Evolutionary conservation across 2,329 filamentous ascomycete species (phyloP), one percentile per base, ranked within the genome.

Genomic region (Talaromyces piceae): DNA sequence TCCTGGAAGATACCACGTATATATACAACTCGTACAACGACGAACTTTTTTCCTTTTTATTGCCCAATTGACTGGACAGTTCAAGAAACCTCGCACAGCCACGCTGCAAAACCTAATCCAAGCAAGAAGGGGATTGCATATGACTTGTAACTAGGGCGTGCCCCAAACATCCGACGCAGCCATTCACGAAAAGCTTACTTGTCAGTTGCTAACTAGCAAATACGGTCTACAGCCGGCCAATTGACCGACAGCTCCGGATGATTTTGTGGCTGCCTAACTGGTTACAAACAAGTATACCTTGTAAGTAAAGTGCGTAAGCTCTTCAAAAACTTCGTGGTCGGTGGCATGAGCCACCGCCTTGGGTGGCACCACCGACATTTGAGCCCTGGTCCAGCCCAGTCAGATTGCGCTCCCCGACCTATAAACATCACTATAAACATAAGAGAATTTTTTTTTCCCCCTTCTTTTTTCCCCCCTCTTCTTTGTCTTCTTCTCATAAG

Each of bases 1-100:
- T 49, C 25, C 45, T 47, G 45, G 41, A 49, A 52, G 50, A 52
- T 52, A 52, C 50, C 50, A 52, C 39, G 45, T 49, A 52, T 43
- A 48, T 45, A 47, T 37, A 37, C 33, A 37, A 9, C 37, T 48
- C 20, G 37, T 18, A 43, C 39, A 43, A 26, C 39, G 39, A 16
- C 20, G 11, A 22, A 43, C 7, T 30, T 22, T 12, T 43, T 25
- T 43, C 20, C 11, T 43, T 37, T 37, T 13, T 37, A 37, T 7
- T 3, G 6, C 11, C 20, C 8, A 9, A 37, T 33, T 37, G 16
- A 20, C 9, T 6, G 16, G 28, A 30, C n/a, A n/a, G 30, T 37
- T 37, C 6, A 37, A 18, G 13, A 37, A 37, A 18, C 33, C 16
- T n/a, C 33, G 33, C 33, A 37, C 33, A 37, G 33, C 16, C 33